A percentile compares a stretch with the other conserved stretches of the same genome.
Conservation (phyloP, 1,284 basidiomycete genomes). For the Marasmius oreades region DNA sequence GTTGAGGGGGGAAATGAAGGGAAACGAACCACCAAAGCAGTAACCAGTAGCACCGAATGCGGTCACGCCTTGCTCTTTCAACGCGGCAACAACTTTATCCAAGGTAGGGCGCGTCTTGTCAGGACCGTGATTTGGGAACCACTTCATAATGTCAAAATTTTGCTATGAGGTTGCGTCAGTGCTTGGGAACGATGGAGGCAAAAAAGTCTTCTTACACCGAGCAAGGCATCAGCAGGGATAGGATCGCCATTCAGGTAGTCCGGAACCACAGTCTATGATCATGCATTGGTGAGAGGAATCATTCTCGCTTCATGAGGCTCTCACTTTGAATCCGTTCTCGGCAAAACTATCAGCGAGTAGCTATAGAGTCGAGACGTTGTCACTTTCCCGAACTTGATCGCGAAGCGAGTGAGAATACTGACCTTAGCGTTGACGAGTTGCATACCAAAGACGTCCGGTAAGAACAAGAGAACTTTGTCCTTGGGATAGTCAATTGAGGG, state of each 20-base stretch:
- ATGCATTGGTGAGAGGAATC: constrained; percentile 2
- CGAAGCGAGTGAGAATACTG: neutral
- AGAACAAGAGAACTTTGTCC: constrained; percentile 50
- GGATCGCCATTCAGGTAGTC: constrained; percentile 64
- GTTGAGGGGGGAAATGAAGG: constrained; percentile 5
- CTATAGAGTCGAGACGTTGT: constrained; percentile 16
- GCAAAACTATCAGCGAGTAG: constrained; percentile 53
- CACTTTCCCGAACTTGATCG: neutral
- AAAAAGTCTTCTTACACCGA: constrained; percentile 27
- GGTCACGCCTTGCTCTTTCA: constrained; percentile 59
- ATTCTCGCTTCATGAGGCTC: neutral
- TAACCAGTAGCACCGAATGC: constrained; percentile 61
- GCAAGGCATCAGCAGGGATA: constrained; percentile 37
- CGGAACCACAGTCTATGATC: constrained; percentile 34
- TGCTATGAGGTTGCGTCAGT: constrained; percentile 10
- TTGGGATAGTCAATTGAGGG: constrained; percentile 44
- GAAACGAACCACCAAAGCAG: constrained; percentile 61
- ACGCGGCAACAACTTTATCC: constrained; percentile 53
- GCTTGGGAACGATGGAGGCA: neutral
- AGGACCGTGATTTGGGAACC: constrained; percentile 46
- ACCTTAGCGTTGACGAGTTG: constrained; percentile 5
- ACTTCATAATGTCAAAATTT: constrained; percentile 42
- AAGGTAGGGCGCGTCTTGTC: constrained; percentile 47
- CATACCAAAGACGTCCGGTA: constrained; percentile 48
- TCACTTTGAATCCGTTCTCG: constrained; percentile 43